Conservation (phyloP, 495 filamentous ascomycete species). For the Annulohypoxylon bovei region DNA sequence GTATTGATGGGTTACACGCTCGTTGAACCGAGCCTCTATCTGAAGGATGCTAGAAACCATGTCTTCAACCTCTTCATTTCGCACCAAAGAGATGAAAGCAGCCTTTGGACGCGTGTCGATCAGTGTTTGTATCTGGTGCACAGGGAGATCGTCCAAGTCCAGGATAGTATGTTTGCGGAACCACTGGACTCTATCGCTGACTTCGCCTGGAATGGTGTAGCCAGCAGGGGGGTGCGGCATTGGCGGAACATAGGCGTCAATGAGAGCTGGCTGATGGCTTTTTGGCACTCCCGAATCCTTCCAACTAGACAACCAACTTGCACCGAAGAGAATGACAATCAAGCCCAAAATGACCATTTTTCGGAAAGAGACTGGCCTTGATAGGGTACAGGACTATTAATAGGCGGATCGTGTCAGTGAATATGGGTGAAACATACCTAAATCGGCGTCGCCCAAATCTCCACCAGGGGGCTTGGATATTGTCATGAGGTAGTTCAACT, state of each 20-base stretch:
- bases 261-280: neutral
- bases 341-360: slow-evolving; percentile 31
- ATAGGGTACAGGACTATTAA: slow-evolving; percentile 36
- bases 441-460: slow-evolving; percentile 16
- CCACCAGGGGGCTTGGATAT: slow-evolving; percentile 8
- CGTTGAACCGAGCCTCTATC: slow-evolving; percentile 86
- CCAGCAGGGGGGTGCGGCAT: slow-evolving; percentile 26
- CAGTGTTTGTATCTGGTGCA: slow-evolving; percentile 27
- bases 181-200: slow-evolving; percentile 34
- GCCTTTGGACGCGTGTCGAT: slow-evolving; percentile 69
- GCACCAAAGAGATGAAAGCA: slow-evolving; percentile 83
- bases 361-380: slow-evolving; percentile 37
- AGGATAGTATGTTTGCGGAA: slow-evolving; percentile 39
- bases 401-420: neutral
- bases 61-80: slow-evolving; percentile 83
- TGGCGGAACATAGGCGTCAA: slow-evolving; percentile 40
- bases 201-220: slow-evolving; percentile 9
- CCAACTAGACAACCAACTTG: slow-evolving; percentile 28
- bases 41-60: slow-evolving; percentile 79
- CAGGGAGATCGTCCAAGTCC: slow-evolving; percentile 21
- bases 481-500: slow-evolving; percentile 11
- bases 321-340: slow-evolving; percentile 22
- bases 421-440: slow-evolving; percentile 24
- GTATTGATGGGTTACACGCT: slow-evolving; percentile 70
- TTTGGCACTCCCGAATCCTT: slow-evolving; percentile 17